phyloP scores from a whole-genome alignment of 1,139 yeast species.

The Hanseniaspora sp. region DNA sequence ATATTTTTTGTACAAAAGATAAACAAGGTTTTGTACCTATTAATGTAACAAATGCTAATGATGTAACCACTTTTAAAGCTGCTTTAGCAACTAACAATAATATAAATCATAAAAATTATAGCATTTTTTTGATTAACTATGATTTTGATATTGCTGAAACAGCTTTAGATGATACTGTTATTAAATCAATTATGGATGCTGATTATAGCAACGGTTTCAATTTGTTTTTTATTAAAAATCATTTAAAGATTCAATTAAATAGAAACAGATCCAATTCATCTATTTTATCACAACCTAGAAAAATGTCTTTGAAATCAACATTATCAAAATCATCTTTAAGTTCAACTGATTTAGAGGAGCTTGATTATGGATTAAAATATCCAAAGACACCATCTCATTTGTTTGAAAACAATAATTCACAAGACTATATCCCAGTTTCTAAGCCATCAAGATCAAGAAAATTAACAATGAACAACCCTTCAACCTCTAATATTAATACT shows the following conservation, averaged over 20 bases:
- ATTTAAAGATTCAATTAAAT: slow-evolving; percentile 14
- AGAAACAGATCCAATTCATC: slow-evolving; percentile 15
- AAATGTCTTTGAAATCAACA: slow-evolving; percentile 26
- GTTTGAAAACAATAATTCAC: slow-evolving; percentile 20
- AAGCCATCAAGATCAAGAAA: slow-evolving; percentile 2
- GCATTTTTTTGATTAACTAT: slow-evolving; percentile 63
- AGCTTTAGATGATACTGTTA: slow-evolving; percentile 38
- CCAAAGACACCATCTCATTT: slow-evolving; percentile 30
- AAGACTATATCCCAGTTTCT: not conserved
- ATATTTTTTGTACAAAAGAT: slow-evolving; percentile 50
- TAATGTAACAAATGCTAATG: slow-evolving; percentile 30
- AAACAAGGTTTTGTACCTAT: slow-evolving; percentile 44
- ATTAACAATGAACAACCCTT: not conserved
- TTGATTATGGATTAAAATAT: slow-evolving; percentile 23
- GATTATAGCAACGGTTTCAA: slow-evolving; percentile 32
- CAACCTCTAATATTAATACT: not conserved
- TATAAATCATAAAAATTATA: slow-evolving; percentile 36
- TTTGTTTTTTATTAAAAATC: slow-evolving; percentile 40
- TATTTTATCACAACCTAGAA: slow-evolving; percentile 20
- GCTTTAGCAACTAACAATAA: slow-evolving; percentile 35
- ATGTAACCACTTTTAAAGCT: slow-evolving; percentile 32
- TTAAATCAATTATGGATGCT: slow-evolving; percentile 35
- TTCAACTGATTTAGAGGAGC: slow-evolving; percentile 28
- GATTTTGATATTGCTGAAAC: slow-evolving; percentile 53
- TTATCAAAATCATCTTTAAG: slow-evolving; percentile 22